Evolutionary conservation across 805 yeast species (phyloP), one percentile per base, ranked within the genome.

Genomic region (Myxozyma sirexii): DNA sequence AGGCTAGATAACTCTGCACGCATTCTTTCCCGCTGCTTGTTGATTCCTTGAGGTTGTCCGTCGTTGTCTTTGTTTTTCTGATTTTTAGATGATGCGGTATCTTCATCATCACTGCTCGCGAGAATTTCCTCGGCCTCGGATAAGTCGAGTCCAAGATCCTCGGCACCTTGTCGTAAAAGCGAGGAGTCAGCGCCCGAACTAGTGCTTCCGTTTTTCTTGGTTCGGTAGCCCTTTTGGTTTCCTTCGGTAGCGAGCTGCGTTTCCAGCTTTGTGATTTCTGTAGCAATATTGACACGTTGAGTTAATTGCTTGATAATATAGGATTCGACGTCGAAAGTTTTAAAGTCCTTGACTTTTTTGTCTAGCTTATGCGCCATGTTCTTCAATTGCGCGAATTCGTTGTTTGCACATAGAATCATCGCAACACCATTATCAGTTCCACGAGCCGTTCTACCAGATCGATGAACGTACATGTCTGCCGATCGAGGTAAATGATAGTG

Each of bases 371-470:
- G 79, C 56, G 93, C 79, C 74, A 88, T 90, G 69, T 84, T 80
- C 63, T 92, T 78, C 0, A 98, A 92, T 0, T 97, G 97, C 57
- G 90, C 80, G 0, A 96, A 90, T 71, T 94, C 99, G 61, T 88
- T 91, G 15, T 97, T 97, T 3, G 96, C 88, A 69, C 97, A 90
- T 55, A 94, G 78, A 83, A 91, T 85, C 51, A 94, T 86, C 1
- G 97, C 87, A n/a, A 94, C 97, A 79, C 99, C 99, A 71, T 89
- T 93, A 49, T 77, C 79, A 37, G 74, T 73, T 1, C 96, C 97
- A 79, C 99, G 87, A 0, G 96, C 98, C n/a, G 99, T 94, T 81
- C 99, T 85, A 62, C 99, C 99, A 1, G 97, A 89, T 73, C 99
- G 82, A 75, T 94, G 99, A 67, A 94, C 86, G 71, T 94, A 94